Conservation (phyloP, 1,139 yeast genomes). For the Saccharomyces uvarum region DNA sequence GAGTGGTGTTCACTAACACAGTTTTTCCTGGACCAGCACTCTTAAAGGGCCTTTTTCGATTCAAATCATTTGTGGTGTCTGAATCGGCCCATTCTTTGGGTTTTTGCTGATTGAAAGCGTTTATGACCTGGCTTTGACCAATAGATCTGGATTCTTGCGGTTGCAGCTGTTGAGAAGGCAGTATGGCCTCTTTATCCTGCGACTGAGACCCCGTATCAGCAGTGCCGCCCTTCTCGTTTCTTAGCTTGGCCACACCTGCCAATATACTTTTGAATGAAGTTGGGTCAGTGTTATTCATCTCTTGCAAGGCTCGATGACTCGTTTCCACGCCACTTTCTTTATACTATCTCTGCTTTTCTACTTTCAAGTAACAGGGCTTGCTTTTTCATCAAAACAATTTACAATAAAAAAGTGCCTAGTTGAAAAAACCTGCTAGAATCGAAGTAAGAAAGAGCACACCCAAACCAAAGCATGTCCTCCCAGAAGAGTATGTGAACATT, state of each 20-base stretch:
- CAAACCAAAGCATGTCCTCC: conserved; percentile 13
- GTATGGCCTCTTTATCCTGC: background rate
- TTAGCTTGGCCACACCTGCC: conserved; percentile 52
- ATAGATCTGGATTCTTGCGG: background rate
- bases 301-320: background rate
- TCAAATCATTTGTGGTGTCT: conserved; percentile 1
- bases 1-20: conserved; percentile 45
- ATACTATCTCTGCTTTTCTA: background rate
- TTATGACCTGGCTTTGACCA: conserved; percentile 13
- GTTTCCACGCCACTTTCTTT: background rate
- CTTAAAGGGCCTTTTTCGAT: conserved; percentile 9
- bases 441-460: background rate
- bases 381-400: conserved; percentile 7
- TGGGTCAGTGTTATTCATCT: conserved; percentile 37
- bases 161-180: background rate
- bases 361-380: background rate
- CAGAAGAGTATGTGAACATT: conserved; percentile 19
- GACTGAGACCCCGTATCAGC: background rate
- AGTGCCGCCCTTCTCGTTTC: conserved; percentile 20
- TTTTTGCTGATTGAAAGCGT: conserved; percentile 24
- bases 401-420: background rate
- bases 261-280: conserved; percentile 58
- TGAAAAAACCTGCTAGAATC: background rate
- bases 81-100: background rate
- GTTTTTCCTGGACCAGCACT: conserved; percentile 19